Evolutionary conservation across 345 rosid species (phyloP), one percentile per base, ranked within the genome.

Genomic region (Salix purpurea): DNA sequence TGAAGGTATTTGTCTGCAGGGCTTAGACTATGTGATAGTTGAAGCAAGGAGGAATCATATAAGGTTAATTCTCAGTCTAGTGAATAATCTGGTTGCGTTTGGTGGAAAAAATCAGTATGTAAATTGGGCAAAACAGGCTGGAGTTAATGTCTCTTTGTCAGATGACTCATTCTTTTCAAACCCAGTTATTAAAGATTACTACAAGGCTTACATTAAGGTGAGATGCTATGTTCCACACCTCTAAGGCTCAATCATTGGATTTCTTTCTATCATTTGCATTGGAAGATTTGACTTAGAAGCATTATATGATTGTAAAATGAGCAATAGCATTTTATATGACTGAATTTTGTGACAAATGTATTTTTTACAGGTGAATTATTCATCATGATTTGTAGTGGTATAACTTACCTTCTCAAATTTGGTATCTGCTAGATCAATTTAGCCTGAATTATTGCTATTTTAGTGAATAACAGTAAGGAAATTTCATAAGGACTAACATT

Each of bases 21-120:
- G 85, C 64, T 75, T 85, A 37, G 88, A 88, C 73, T 83, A 60
- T 80, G 87, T 88, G 77, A 82, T 88, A 23, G 81, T 76, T 56
- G 87, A 84, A 77, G 90, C 88, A 58, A 81, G 87, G 73, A 84
- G 73, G 77, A 75, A 86, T 74, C 70, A 71, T 3, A 75, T 84
- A 68, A 76, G 85, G 75, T 73, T 88, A 79, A 84, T 86, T 34
- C 85, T 84, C 21, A 85, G 90, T 81, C 78, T 88, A 44, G 86
- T 88, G 37, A 88, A 88, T 75, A 86, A 84, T 76, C 78, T 88
- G 60, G 68, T 77, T 74, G 85, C 86, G 14, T 88, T 85, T 79
- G 90, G 89, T 77, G 90, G 90, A 19, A 86, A 86, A 74, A 76
- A 79, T 79, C 89, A 86, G 84, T 84, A 84, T 81, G 80, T 86